Evolutionary conservation across 1,284 basidiomycete species (phyloP).

Genomic region (Phellinidium pouzarii): DNA sequence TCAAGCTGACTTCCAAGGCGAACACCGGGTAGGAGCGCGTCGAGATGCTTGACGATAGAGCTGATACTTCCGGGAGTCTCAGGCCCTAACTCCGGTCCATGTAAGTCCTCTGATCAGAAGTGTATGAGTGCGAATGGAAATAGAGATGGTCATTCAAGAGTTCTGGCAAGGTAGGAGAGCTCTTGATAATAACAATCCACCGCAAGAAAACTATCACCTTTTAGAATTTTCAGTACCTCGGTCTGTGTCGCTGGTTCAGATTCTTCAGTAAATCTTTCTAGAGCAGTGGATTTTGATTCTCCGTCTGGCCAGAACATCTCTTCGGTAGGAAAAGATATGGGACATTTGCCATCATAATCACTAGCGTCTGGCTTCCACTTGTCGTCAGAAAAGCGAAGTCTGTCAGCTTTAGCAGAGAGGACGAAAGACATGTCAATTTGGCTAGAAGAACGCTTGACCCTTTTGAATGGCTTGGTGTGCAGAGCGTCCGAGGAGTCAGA

Average conservation of each 20-base stretch:
- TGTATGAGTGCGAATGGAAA: neutral
- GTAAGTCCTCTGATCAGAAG: neutral
- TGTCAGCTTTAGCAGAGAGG: constrained; percentile 17
- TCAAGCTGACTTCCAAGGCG: constrained; percentile 7
- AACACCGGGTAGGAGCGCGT: constrained; percentile 4
- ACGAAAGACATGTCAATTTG: constrained; percentile 13
- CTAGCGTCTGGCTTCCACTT: neutral
- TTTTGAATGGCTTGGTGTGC: constrained; percentile 3
- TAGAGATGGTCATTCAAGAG: too few species aligned
- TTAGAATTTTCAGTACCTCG: neutral
- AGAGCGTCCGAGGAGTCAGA: constrained; percentile 6
- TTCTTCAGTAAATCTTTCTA: neutral
- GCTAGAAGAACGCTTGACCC: constrained; percentile 14
- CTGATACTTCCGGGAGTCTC: constrained; percentile 1
- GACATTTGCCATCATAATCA: neutral
- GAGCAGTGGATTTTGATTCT: neutral
- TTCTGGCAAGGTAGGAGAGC: too few species aligned
- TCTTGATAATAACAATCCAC: neutral
- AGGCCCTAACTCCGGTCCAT: neutral
- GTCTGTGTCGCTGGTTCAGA: neutral
- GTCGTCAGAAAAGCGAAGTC: constrained; percentile 6
- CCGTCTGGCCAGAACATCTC: constrained; percentile 11
- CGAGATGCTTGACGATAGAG: constrained; percentile 5
- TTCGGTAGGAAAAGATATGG: neutral
- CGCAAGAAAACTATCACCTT: constrained; percentile 3